A percentile compares a stretch with the other conserved stretches of the same genome.
Evolutionary conservation across 2,329 filamentous ascomycete genomes (phyloP).

Genomic region (Ascochyta pisi): DNA sequence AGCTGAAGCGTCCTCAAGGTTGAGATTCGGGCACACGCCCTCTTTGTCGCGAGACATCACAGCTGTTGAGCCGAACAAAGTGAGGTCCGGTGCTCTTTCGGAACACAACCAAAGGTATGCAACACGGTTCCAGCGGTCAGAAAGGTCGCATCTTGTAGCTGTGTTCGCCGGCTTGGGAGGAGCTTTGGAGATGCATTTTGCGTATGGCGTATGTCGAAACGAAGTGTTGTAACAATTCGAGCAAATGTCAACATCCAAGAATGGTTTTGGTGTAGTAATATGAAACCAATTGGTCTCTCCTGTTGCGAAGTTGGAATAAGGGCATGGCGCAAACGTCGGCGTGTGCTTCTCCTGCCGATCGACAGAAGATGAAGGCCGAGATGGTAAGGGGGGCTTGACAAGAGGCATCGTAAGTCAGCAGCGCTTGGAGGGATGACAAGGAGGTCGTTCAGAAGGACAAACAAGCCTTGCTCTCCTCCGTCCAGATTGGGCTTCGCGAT

Average conservation of each 20-base stretch:
- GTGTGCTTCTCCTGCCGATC: background rate
- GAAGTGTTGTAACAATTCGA: slow-evolving; percentile 28
- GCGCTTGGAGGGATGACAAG: background rate
- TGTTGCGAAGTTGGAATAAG: slow-evolving; percentile 11
- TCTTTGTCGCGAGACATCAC: slow-evolving; percentile 21
- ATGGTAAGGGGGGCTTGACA: slow-evolving; percentile 6
- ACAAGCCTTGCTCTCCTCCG: background rate
- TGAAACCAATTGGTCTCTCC: slow-evolving; percentile 23
- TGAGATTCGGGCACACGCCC: slow-evolving; percentile 28
- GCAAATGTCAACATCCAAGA: slow-evolving; percentile 28
- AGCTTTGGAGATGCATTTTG: slow-evolving; percentile 14
- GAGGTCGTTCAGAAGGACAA: background rate
- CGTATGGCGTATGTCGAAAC: slow-evolving; percentile 23
- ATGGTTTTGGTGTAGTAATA: slow-evolving; percentile 20
- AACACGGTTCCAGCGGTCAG: slow-evolving; percentile 24
- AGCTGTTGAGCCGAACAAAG: slow-evolving; percentile 20
- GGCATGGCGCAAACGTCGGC: slow-evolving; percentile 8
- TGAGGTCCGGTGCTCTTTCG: slow-evolving; percentile 19
- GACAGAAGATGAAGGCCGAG: background rate
- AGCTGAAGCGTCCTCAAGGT: slow-evolving; percentile 16
- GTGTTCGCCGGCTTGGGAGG: slow-evolving; percentile 19
- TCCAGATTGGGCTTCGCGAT: background rate
- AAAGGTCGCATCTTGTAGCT: slow-evolving; percentile 21
- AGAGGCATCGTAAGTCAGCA: slow-evolving; percentile 2
- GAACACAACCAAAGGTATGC: slow-evolving; percentile 26